Evolutionary conservation across 768 basidiomycete species (phyloP).

Genomic region (Kwoniella dejecticola): DNA sequence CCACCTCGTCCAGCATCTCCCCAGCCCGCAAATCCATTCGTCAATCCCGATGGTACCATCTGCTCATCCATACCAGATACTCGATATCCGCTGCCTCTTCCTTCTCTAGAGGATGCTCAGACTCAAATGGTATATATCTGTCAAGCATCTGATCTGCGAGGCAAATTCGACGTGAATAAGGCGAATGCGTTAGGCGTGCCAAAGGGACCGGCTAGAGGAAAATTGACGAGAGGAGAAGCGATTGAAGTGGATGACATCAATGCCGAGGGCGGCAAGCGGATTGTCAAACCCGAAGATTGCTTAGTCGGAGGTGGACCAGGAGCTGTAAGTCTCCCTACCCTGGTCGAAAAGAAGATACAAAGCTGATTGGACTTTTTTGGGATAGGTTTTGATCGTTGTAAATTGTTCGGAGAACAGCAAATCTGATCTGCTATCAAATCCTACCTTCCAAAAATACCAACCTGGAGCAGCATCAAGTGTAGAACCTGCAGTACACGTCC

Average conservation of each 20-base stretch:
- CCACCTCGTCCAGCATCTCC: not conserved
- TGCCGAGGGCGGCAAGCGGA: constrained; percentile 32
- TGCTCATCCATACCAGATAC: constrained; percentile 19
- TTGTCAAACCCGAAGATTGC: constrained; percentile 51
- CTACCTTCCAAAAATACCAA: constrained; percentile 29
- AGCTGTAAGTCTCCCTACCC: constrained; percentile 37
- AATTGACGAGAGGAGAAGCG: constrained; percentile 67
- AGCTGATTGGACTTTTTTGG: too few species aligned
- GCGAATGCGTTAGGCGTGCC: constrained; percentile 69
- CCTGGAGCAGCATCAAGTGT: constrained; percentile 48
- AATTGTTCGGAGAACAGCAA: constrained; percentile 65
- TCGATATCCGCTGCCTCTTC: constrained; percentile 28
- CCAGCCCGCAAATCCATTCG: constrained; percentile 10
- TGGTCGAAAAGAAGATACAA: too few species aligned
- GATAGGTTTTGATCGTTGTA: constrained; percentile 62
- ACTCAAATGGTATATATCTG: constrained; percentile 52
- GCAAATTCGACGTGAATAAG: constrained; percentile 72
- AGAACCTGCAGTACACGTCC: constrained; percentile 15
- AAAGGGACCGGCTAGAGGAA: constrained; percentile 63
- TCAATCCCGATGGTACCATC: constrained; percentile 18
- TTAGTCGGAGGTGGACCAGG: constrained; percentile 45
- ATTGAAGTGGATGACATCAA: constrained; percentile 58
- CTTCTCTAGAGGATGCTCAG: constrained; percentile 25
- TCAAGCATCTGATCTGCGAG: constrained; percentile 59
- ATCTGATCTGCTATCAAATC: constrained; percentile 19